Conservation (phyloP, 495 filamentous ascomycete species). For the Penicillium longicatenatum region DNA sequence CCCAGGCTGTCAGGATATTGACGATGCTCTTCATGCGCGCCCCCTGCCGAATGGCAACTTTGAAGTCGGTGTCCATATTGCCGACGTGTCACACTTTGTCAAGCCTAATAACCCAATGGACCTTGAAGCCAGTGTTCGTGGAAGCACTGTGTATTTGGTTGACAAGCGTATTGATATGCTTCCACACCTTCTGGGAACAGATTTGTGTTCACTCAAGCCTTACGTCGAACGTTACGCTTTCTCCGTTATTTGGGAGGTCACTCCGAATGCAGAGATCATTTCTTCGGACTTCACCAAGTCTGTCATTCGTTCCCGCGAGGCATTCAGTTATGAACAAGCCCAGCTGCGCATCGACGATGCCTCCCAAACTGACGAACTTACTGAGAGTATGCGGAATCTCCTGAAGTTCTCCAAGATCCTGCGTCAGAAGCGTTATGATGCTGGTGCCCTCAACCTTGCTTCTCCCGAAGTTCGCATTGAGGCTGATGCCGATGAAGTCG, state of each 20-base stretch:
- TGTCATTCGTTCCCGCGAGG: conserved; percentile 95
- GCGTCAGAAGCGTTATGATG: conserved; percentile 93
- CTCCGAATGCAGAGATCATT: conserved; percentile 80
- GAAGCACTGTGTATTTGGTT: conserved; percentile 95
- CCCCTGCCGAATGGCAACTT: conserved; percentile 88
- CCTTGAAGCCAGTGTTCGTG: conserved; percentile 85
- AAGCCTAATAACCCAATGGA: conserved; percentile 98
- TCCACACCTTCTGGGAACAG: conserved; percentile 91
- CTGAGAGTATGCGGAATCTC: conserved; percentile 83
- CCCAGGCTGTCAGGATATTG: conserved; percentile 94
- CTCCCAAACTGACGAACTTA: conserved; percentile 83
- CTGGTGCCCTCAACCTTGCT: conserved; percentile 90
- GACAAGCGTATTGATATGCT: conserved; percentile 99
- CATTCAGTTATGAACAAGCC: conserved; percentile 96
- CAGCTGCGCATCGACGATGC: conserved; percentile 89
- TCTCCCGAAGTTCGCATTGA: conserved; percentile 95
- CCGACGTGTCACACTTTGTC: conserved; percentile 97
- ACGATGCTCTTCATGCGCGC: conserved; percentile 91
- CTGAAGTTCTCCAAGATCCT: conserved; percentile 90
- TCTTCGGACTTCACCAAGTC: conserved; percentile 88
- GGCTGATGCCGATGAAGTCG: conserved; percentile 91
- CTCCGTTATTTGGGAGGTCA: conserved; percentile 92
- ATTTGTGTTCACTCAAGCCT: conserved; percentile 94
- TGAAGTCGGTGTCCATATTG: conserved; percentile 98
- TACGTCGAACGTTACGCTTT: conserved; percentile 98